These are phyloP conservation scores for Dovyalis caffra DNA, from an alignment of 345 rosid species.

Conservation along the genomic window DNA sequence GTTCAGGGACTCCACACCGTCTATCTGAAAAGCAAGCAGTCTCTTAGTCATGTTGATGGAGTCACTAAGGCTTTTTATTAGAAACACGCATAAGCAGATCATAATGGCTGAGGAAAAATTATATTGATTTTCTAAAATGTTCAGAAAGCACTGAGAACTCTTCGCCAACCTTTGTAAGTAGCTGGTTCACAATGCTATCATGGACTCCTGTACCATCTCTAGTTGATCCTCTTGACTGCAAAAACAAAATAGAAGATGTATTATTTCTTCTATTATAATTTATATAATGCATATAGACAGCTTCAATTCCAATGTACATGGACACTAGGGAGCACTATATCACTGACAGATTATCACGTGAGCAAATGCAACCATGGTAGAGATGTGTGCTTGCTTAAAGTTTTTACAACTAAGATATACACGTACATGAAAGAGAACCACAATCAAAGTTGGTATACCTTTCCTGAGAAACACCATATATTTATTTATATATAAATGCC, in stretches of 20 bases:
- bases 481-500: background rate
- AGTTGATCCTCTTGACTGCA: slow-evolving; percentile 96
- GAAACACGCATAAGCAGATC: slow-evolving; percentile 10
- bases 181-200: slow-evolving; percentile 97
- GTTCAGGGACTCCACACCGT: slow-evolving; percentile 98
- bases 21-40: slow-evolving; percentile 68
- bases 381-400: background rate
- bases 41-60: slow-evolving; percentile 11
- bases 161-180: slow-evolving; percentile 80
- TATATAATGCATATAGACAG: background rate
- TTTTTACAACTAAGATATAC: background rate
- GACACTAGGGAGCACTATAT: background rate
- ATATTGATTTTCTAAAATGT: background rate
- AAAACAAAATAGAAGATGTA: slow-evolving; percentile 17
- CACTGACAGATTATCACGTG: background rate
- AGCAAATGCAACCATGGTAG: background rate
- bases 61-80: background rate
- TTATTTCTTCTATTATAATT: background rate
- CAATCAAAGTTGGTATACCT: background rate
- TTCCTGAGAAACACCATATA: background rate
- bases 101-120: background rate
- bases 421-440: background rate
- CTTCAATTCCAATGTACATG: slow-evolving; percentile 8
- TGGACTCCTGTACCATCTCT: slow-evolving; percentile 98
- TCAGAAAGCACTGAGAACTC: slow-evolving; percentile 9